These are phyloP conservation scores for Sporothrix schenckii DNA, from an alignment of 2,329 filamentous ascomycete genomes.

Conservation along the genomic window DNA sequence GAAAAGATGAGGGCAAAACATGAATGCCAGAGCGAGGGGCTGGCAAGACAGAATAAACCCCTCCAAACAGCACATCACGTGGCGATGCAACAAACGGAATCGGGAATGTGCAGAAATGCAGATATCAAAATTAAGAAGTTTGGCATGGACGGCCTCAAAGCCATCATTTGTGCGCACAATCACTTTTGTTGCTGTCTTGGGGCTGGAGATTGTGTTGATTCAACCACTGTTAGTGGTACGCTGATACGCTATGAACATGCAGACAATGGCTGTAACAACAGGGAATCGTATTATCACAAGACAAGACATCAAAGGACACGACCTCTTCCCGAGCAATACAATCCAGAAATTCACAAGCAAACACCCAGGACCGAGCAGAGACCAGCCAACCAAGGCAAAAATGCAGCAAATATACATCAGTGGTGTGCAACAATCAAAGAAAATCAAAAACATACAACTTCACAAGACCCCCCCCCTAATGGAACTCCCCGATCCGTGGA, in stretches of 20 bases:
- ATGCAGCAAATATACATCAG: background rate
- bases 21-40: slow-evolving; percentile 10
- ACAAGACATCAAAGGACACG: background rate
- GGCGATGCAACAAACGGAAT: too few species aligned
- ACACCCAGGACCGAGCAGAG: too few species aligned
- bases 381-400: background rate
- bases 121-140: too few species aligned
- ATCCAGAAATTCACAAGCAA: background rate
- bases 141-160: too few species aligned
- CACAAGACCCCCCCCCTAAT: background rate
- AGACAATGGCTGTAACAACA: background rate
- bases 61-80: background rate
- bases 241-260: background rate
- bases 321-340: background rate
- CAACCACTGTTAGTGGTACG: background rate
- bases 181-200: too few species aligned
- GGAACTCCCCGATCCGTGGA: slow-evolving; percentile 29
- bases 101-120: too few species aligned
- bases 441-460: background rate
- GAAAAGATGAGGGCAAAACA: background rate
- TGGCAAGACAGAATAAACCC: background rate
- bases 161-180: too few species aligned
- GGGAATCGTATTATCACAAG: background rate
- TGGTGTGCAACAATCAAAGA: background rate
- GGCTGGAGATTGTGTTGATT: too few species aligned